phyloP scores from a whole-genome alignment of 2,329 filamentous ascomycete species.

The Rutstroemia sp. region DNA sequence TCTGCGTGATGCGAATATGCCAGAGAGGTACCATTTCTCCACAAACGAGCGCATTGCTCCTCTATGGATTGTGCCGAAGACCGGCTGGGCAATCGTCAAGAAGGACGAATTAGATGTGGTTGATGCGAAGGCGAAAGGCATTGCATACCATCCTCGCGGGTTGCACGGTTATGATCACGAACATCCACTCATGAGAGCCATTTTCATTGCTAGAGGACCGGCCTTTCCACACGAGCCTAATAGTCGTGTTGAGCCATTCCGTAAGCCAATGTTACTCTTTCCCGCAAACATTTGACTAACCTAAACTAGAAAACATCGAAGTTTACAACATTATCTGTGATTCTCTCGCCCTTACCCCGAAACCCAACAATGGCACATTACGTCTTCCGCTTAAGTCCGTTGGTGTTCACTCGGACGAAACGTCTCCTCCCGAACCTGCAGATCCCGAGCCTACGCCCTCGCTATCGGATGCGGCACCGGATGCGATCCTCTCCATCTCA shows the following conservation, averaged over 20 bases:
- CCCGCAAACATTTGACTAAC: conserved; percentile 20
- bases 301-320: conserved; percentile 71
- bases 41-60: conserved; percentile 86
- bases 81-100: conserved; percentile 86
- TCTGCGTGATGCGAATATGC: conserved; percentile 81
- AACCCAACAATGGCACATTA: conserved; percentile 82
- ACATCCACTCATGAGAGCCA: conserved; percentile 90
- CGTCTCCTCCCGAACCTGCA: conserved; percentile 40
- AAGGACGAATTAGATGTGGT: conserved; percentile 71
- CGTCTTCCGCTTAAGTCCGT: conserved; percentile 51
- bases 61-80: conserved; percentile 86
- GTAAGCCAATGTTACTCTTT: conserved; percentile 44
- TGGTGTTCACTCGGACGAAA: conserved; percentile 43
- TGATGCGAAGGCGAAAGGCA: conserved; percentile 54
- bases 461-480: conserved; percentile 8
- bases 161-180: conserved; percentile 94
- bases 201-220: conserved; percentile 86
- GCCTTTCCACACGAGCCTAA: conserved; percentile 84
- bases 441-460: conserved; percentile 37
- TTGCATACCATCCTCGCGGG: conserved; percentile 71
- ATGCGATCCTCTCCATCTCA: conserved; percentile 22
- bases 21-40: conserved; percentile 83
- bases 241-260: conserved; percentile 72
- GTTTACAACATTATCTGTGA: conserved; percentile 95
- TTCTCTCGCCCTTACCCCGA: conserved; percentile 65